Conservation (phyloP, 768 basidiomycete species). For the Xerocomellus intermedius region DNA sequence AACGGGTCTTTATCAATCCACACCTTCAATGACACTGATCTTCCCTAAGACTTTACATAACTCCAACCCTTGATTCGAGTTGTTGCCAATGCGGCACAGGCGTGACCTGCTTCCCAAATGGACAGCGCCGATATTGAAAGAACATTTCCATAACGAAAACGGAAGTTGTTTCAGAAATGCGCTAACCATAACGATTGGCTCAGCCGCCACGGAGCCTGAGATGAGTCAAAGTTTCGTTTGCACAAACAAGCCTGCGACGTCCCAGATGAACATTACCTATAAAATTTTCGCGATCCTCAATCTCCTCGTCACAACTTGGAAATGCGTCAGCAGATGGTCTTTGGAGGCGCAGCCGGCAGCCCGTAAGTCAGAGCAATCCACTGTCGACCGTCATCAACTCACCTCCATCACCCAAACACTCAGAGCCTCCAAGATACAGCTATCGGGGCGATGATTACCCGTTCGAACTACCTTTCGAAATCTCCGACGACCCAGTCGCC, state of each 20-base stretch:
- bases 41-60: too few species aligned
- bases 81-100: background rate
- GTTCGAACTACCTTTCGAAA: slow-evolving; percentile 1
- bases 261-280: background rate
- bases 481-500: slow-evolving; percentile 3
- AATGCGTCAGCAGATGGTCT: background rate
- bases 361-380: background rate
- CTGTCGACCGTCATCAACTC: background rate
- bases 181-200: background rate
- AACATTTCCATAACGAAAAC: background rate
- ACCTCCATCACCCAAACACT: background rate
- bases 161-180: background rate
- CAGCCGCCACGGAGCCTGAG: background rate
- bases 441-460: slow-evolving; percentile 15
- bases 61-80: background rate
- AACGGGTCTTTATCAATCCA: too few species aligned
- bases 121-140: background rate
- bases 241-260: background rate
- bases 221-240: background rate
- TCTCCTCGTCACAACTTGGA: background rate
- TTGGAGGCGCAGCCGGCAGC: background rate
- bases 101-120: background rate
- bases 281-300: background rate
- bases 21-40: too few species aligned
- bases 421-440: background rate